Base-by-base conservation (phyloP, 345 rosid genomes). In the Erodium maritimum region DNA sequence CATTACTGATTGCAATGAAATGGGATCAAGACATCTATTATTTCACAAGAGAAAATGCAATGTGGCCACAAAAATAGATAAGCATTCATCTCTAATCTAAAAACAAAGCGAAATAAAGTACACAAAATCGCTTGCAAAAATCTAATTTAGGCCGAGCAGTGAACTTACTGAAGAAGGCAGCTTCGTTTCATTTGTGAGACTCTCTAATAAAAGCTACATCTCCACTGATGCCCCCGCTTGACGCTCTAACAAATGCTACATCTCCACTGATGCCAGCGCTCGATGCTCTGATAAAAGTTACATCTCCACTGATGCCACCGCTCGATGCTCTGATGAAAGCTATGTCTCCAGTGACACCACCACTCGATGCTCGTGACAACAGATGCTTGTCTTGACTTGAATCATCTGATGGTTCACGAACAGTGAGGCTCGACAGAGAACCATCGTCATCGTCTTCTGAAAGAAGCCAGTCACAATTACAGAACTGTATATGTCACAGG, bases 171-270 rank as follows among this genome's bases (percentile, higher is more conserved):
- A n/a, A n/a, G n/a, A n/a, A n/a, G n/a, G n/a, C n/a, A n/a, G n/a
- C n/a, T n/a, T n/a, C n/a, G n/a, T n/a, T n/a, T 58, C 55, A 48
- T 57, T 65, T 65, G 5, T 58, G 62, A 4, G 62, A 50, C 68
- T 80, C 88, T 68, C 64, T 82, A 29, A 82, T 70, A 62, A 85
- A 82, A 62, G 84, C 48, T 62, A 85, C 70, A 19, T 80, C 83
- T 50, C 60, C 65, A 18, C 65, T 60, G 10, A 48, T 23, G 14
- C 61, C n/a, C n/a, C n/a, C 67, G 45, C 55, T 57, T 29, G 53
- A 68, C 13, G 59, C 56, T 68, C 64, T 82, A 29, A 82, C 69
- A 62, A 85, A 82, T 60, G 84, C 48, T 62, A 85, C 70, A 19
- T 80, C 83, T 50, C 60, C 65, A 18, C 65, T 60, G 10, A 48